Percentiles rank a stretch among this genome's conserved stretches.
Conservation (phyloP, 2,329 filamentous ascomycete genomes). For the Colletotrichum simmondsii region DNA sequence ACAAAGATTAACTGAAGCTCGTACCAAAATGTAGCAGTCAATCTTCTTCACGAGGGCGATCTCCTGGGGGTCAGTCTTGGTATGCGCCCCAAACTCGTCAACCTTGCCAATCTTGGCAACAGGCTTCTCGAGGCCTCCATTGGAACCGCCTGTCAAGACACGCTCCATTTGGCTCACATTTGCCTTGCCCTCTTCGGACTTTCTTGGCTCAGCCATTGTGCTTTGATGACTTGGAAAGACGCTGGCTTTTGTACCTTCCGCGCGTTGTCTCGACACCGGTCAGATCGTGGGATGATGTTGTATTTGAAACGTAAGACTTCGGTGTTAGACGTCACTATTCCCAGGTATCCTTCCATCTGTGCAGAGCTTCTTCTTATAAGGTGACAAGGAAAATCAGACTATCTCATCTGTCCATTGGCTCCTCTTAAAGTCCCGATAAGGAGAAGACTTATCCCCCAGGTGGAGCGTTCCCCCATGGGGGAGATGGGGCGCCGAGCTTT, state of each 20-base stretch:
- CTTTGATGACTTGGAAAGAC: background rate
- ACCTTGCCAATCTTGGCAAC: constrained; percentile 6
- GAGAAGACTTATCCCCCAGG: constrained; percentile 2
- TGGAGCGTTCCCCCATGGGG: constrained; percentile 27
- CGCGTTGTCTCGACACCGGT: background rate
- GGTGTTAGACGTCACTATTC: background rate
- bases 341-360: background rate
- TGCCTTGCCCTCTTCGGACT: constrained; percentile 13
- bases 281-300: background rate
- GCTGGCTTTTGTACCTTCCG: background rate
- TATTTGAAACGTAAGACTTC: background rate
- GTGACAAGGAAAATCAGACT: background rate
- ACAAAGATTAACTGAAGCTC: background rate
- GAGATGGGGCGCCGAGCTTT: constrained; percentile 31
- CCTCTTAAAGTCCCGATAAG: constrained; percentile 22
- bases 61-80: constrained; percentile 51
- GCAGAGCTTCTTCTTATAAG: constrained; percentile 16
- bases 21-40: constrained; percentile 46
- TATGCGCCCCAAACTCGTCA: constrained; percentile 51
- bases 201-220: constrained; percentile 17
- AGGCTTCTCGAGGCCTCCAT: constrained; percentile 22
- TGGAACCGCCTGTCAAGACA: constrained; percentile 13
- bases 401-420: constrained; percentile 1
- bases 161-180: constrained; percentile 20
- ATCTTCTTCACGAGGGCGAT: constrained; percentile 48